phyloP scores from a whole-genome alignment of 306 rosid genomes.

The Biancaea sappan region DNA sequence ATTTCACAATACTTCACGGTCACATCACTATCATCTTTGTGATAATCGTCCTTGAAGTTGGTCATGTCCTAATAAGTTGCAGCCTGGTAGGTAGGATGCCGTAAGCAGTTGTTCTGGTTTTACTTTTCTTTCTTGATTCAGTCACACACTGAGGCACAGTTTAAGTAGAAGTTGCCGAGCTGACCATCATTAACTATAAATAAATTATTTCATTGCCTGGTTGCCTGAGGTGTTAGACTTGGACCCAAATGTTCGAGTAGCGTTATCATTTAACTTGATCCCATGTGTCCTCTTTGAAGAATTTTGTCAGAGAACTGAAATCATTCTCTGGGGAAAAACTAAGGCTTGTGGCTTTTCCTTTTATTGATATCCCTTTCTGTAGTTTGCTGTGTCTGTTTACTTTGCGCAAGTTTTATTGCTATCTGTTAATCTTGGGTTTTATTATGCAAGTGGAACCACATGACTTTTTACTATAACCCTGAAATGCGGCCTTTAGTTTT shows the following conservation, averaged over 20 bases:
- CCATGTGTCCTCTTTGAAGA: constrained; percentile 10
- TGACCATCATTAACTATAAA: not conserved
- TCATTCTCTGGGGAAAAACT: not conserved
- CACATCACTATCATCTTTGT: constrained; percentile 20
- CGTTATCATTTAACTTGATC: constrained; percentile 13
- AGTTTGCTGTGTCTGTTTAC: not conserved
- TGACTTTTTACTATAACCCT: not conserved
- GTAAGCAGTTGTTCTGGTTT: constrained; percentile 8
- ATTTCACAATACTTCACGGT: constrained; percentile 31
- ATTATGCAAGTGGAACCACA: not conserved
- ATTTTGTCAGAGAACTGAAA: constrained; percentile 4
- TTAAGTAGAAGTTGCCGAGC: not conserved
- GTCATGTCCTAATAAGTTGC: not conserved
- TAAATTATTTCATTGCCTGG: constrained; percentile 3
- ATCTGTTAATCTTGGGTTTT: not conserved
- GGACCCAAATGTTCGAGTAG: constrained; percentile 12
- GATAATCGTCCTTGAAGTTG: constrained; percentile 8
- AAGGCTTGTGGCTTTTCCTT: not conserved
- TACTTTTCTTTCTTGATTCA: constrained; percentile 18
- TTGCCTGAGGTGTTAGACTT: too few relatives aligned
- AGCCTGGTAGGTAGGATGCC: constrained; percentile 23
- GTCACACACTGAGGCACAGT: not conserved
- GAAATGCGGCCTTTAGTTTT: not conserved
- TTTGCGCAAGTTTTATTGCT: not conserved
- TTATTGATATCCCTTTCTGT: not conserved